A percentile compares a stretch with the other conserved stretches of the same genome.
These are phyloP conservation scores for Sporobolus alterniflorus DNA, from an alignment of 202 grass and related monocot species.

Conservation along the genomic window DNA sequence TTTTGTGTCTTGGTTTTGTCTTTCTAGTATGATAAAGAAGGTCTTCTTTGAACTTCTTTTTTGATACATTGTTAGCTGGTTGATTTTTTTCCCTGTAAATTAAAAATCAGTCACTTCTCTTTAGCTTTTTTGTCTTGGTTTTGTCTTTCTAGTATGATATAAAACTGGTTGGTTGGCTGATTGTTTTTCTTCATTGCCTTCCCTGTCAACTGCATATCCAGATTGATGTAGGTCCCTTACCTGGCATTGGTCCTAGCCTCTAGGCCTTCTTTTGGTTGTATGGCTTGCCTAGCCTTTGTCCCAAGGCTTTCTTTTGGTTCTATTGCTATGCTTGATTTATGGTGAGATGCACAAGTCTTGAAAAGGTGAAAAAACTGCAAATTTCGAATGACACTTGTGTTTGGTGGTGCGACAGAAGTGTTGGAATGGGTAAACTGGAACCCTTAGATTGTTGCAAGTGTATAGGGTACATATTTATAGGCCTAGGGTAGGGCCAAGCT, in stretches of 20 bases:
- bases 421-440: too few relatives aligned
- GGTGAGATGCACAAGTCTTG: neutral
- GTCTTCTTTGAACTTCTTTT: slow-evolving; percentile 42
- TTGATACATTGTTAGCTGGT: slow-evolving; percentile 32
- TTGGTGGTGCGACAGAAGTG: slow-evolving; percentile 10
- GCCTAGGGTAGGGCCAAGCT: too few relatives aligned
- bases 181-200: neutral
- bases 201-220: neutral
- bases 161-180: neutral
- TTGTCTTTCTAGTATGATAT: slow-evolving; percentile 18
- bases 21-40: slow-evolving; percentile 57
- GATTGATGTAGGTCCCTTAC: neutral
- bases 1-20: neutral
- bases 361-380: neutral
- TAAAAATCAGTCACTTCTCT: neutral
- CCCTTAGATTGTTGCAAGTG: too few relatives aligned
- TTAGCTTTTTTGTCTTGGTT: neutral
- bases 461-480: too few relatives aligned
- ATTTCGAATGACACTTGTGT: neutral
- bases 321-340: slow-evolving; percentile 21
- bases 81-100: slow-evolving; percentile 27
- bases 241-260: neutral
- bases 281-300: neutral
- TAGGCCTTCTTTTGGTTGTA: slow-evolving; percentile 7
- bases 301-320: slow-evolving; percentile 18